Percentiles rank a stretch among this genome's conserved stretches.
phyloP scores from a whole-genome alignment of 345 rosid genomes.

The Sisymbrium irio region DNA sequence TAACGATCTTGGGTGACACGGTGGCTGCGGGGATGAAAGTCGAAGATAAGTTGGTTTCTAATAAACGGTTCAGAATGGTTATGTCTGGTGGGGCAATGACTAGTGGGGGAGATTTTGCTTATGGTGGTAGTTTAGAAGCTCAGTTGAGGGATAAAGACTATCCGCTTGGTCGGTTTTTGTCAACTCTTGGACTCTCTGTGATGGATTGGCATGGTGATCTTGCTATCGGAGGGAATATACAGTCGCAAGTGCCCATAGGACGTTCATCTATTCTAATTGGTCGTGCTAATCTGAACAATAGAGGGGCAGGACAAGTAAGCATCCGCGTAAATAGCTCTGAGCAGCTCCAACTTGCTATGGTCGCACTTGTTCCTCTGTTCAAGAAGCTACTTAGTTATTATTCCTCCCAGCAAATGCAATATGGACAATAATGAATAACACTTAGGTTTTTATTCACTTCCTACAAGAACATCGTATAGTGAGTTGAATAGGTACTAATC shows the following conservation, averaged over 20 bases:
- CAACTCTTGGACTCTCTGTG: constrained; percentile 80
- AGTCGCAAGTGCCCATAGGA: constrained; percentile 83
- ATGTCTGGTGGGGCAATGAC: constrained; percentile 88
- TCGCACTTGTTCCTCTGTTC: constrained; percentile 69
- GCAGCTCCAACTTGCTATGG: constrained; percentile 79
- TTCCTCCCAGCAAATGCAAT: constrained; percentile 51
- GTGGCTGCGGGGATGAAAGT: constrained; percentile 77
- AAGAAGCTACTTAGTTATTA: constrained; percentile 56
- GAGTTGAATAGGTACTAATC: constrained; percentile 19
- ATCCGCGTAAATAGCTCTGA: constrained; percentile 77
- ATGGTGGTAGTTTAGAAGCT: constrained; percentile 93
- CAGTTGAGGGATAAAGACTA: constrained; percentile 79
- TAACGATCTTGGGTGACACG: constrained; percentile 75
- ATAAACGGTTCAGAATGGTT: constrained; percentile 64
- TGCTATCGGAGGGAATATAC: constrained; percentile 85
- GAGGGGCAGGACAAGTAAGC: constrained; percentile 90
- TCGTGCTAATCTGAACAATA: constrained; percentile 85
- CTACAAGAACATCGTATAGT: constrained; percentile 7
- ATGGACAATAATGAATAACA: constrained; percentile 60
- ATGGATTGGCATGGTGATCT: constrained; percentile 99
- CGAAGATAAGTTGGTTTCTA: constrained; percentile 73
- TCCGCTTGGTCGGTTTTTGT: constrained; percentile 68
- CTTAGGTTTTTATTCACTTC: constrained; percentile 31
- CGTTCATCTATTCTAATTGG: constrained; percentile 68
- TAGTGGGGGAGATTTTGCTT: constrained; percentile 78